Conservation (phyloP, 108 stramenopile species). For the Discostella pseudostelligera region DNA sequence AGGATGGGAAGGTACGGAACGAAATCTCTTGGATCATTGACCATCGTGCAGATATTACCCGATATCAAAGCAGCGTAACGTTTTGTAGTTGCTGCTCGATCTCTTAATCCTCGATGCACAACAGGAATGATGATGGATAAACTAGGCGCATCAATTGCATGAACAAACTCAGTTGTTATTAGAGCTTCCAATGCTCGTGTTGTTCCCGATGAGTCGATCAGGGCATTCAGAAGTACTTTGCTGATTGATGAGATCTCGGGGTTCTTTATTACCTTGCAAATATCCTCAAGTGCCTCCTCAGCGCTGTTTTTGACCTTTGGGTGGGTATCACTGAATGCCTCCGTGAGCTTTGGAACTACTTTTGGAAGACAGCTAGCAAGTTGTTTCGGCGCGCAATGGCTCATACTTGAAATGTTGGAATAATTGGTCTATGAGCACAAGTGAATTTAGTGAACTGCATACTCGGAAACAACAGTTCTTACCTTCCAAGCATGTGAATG, state of each 20-base stretch:
- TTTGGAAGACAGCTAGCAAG: slow-evolving; percentile 93
- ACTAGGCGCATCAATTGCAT: slow-evolving; percentile 98
- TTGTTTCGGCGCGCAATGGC: slow-evolving; percentile 97
- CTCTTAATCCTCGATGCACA: slow-evolving; percentile 93
- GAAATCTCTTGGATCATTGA: slow-evolving; percentile 92
- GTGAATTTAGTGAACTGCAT: neutral
- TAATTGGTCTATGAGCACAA: neutral
- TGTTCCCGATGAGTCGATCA: slow-evolving; percentile 91
- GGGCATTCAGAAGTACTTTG: slow-evolving; percentile 77
- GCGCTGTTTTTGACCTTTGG: slow-evolving; percentile 94
- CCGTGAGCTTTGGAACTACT: slow-evolving; percentile 95
- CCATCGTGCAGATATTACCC: slow-evolving; percentile 96
- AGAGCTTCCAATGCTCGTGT: slow-evolving; percentile 77
- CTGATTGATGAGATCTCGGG: slow-evolving; percentile 93
- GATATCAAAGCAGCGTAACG: slow-evolving; percentile 96
- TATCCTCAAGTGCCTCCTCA: slow-evolving; percentile 89
- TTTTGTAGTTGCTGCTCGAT: slow-evolving; percentile 92
- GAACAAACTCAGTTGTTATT: slow-evolving; percentile 91
- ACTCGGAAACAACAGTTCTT: neutral
- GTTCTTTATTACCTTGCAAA: slow-evolving; percentile 94
- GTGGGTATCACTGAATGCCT: slow-evolving; percentile 96
- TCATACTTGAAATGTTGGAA: slow-evolving; percentile 64
- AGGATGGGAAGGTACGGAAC: slow-evolving; percentile 92
- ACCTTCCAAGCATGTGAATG: slow-evolving; percentile 91
- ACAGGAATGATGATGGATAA: slow-evolving; percentile 97